Conservation (phyloP, 1,284 basidiomycete genomes). For the Sporisorium scitamineum region DNA sequence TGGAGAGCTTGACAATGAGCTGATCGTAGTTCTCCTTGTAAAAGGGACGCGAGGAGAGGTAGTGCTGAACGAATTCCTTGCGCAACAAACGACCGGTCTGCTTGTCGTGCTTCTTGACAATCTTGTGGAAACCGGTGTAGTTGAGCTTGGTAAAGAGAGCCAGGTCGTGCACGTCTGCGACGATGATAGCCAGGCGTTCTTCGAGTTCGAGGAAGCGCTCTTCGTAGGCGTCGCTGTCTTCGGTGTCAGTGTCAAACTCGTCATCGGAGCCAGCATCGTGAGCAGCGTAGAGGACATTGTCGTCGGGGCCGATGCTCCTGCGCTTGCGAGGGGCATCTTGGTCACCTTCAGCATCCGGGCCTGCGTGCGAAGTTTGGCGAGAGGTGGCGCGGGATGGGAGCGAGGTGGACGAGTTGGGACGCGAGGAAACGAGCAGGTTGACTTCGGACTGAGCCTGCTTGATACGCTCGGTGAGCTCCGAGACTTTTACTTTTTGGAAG, state of each 20-base stretch:
- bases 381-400: slow-evolving; percentile 49
- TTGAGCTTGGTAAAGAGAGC: slow-evolving; percentile 93
- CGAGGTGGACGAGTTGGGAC: slow-evolving; percentile 54
- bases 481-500: slow-evolving; percentile 87
- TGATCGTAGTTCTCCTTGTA: slow-evolving; percentile 84
- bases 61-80: slow-evolving; percentile 81
- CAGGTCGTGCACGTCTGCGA: slow-evolving; percentile 97
- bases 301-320: slow-evolving; percentile 70
- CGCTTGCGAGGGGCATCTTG: slow-evolving; percentile 25
- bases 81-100: slow-evolving; percentile 75
- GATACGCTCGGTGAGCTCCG: slow-evolving; percentile 66
- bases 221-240: slow-evolving; percentile 82
- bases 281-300: slow-evolving; percentile 70
- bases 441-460: slow-evolving; percentile 68
- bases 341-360: slow-evolving; percentile 40
- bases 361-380: slow-evolving; percentile 29
- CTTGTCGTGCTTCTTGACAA: slow-evolving; percentile 93
- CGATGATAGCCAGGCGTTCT: slow-evolving; percentile 93
- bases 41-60: slow-evolving; percentile 93
- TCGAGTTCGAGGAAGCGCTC: slow-evolving; percentile 89
- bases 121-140: slow-evolving; percentile 96
- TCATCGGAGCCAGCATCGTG: slow-evolving; percentile 72
- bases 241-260: slow-evolving; percentile 75
- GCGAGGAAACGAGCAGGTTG: slow-evolving; percentile 64
- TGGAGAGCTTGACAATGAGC: slow-evolving; percentile 95